Evolutionary conservation across 352 stramenopile species (phyloP).

Genomic region (Elongisporangium undulatum): DNA sequence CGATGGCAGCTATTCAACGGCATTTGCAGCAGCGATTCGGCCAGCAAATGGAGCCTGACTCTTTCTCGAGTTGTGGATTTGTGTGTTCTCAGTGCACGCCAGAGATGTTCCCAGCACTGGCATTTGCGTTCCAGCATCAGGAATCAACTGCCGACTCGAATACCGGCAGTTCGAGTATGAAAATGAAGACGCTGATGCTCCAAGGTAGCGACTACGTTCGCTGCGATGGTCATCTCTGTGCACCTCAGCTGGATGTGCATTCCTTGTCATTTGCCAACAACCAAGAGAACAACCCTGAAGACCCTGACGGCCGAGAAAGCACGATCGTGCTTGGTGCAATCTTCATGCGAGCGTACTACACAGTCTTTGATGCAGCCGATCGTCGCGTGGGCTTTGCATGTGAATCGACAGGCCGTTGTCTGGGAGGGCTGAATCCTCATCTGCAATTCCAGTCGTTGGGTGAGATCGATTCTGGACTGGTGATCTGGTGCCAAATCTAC

Average conservation of each 20-base stretch:
- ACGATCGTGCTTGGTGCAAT: slow-evolving; percentile 56
- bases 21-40: slow-evolving; percentile 22
- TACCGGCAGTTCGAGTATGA: neutral
- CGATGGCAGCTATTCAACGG: slow-evolving; percentile 28
- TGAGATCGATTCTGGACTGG: neutral
- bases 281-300: slow-evolving; percentile 5
- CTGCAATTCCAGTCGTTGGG: slow-evolving; percentile 28
- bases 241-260: slow-evolving; percentile 54
- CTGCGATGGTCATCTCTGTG: slow-evolving; percentile 47
- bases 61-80: slow-evolving; percentile 31
- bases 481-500: neutral
- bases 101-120: slow-evolving; percentile 45
- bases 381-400: slow-evolving; percentile 48
- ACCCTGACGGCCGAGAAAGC: slow-evolving; percentile 15
- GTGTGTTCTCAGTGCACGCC: slow-evolving; percentile 37
- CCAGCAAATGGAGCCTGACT: slow-evolving; percentile 17
- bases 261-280: slow-evolving; percentile 24
- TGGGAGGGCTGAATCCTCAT: slow-evolving; percentile 27
- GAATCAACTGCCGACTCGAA: slow-evolving; percentile 2
- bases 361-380: slow-evolving; percentile 43
- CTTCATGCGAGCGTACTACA: slow-evolving; percentile 71
- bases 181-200: slow-evolving; percentile 30
- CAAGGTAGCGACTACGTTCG: slow-evolving; percentile 60
- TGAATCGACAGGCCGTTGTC: slow-evolving; percentile 10
- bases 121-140: slow-evolving; percentile 33